Evolutionary conservation across 371 early-diverging fungal genomes (phyloP).

Genomic region (Apophysomyces ossiformis): DNA sequence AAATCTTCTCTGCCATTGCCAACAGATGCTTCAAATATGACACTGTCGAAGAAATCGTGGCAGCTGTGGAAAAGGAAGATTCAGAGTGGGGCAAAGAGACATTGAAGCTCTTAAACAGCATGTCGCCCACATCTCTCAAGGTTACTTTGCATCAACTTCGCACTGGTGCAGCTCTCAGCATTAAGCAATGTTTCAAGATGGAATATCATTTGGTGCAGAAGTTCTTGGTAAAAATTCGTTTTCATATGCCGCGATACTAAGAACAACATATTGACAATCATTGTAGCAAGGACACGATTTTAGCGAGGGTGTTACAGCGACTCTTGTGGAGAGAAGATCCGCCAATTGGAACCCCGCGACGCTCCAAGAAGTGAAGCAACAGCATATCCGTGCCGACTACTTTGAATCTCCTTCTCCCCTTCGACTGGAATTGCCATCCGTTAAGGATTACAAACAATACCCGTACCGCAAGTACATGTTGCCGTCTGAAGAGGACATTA

Average conservation of each 20-base stretch:
- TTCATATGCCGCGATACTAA: not conserved
- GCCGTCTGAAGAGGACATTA: slow-evolving; percentile 83
- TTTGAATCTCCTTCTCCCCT: slow-evolving; percentile 53
- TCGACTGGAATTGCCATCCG: slow-evolving; percentile 38
- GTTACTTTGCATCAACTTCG: slow-evolving; percentile 86
- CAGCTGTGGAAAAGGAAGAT: slow-evolving; percentile 72
- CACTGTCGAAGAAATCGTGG: slow-evolving; percentile 82
- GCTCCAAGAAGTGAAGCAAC: slow-evolving; percentile 56
- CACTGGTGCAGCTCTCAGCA: slow-evolving; percentile 65
- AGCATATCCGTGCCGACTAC: slow-evolving; percentile 61
- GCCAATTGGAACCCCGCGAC: slow-evolving; percentile 82
- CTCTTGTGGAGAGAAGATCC: slow-evolving; percentile 68
- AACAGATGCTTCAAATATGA: slow-evolving; percentile 79
- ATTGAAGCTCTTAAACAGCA: slow-evolving; percentile 59
- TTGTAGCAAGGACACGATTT: slow-evolving; percentile 78
- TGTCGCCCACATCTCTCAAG: slow-evolving; percentile 92
- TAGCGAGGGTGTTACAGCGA: slow-evolving; percentile 84
- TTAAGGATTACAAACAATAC: slow-evolving; percentile 57
- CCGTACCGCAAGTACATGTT: slow-evolving; percentile 81
- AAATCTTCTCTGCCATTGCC: not conserved
- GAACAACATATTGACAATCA: not conserved
- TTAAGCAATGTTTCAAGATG: slow-evolving; percentile 85
- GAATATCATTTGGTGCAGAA: slow-evolving; percentile 84
- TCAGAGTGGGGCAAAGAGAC: slow-evolving; percentile 77
- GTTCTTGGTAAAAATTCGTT: slow-evolving; percentile 59